Conservation (phyloP, 805 yeast genomes). For the Blastobotrys parvus region DNA sequence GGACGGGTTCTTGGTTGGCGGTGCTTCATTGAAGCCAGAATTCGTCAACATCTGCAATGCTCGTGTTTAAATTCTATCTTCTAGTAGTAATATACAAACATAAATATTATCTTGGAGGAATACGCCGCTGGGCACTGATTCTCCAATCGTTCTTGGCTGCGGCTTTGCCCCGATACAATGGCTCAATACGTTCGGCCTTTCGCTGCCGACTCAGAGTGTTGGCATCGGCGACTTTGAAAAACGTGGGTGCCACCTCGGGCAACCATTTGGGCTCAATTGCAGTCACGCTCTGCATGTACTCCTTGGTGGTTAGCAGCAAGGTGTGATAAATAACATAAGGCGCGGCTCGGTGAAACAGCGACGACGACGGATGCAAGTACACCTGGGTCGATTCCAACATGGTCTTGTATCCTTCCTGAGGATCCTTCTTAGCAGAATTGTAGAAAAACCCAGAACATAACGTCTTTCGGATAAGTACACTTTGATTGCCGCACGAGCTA, state of each 20-base stretch:
- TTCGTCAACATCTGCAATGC: slow-evolving; percentile 92
- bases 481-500: slow-evolving; percentile 26
- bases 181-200: slow-evolving; percentile 59
- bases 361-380: slow-evolving; percentile 78
- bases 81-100: neutral
- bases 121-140: slow-evolving; percentile 37
- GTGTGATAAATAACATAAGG: slow-evolving; percentile 73
- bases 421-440: slow-evolving; percentile 55
- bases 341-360: slow-evolving; percentile 67
- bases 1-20: slow-evolving; percentile 98
- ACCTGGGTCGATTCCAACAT: slow-evolving; percentile 38
- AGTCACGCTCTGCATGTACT: slow-evolving; percentile 76
- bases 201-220: slow-evolving; percentile 41
- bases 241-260: slow-evolving; percentile 64
- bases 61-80: slow-evolving; percentile 43
- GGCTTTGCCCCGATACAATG: slow-evolving; percentile 54
- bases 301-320: slow-evolving; percentile 74
- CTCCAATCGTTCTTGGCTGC: slow-evolving; percentile 70
- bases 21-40: slow-evolving; percentile 98
- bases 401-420: slow-evolving; percentile 44
- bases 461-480: slow-evolving; percentile 40
- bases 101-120: slow-evolving; percentile 3
- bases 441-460: slow-evolving; percentile 63
- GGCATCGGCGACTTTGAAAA: slow-evolving; percentile 57
- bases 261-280: slow-evolving; percentile 67